Conservation (phyloP, 2,329 filamentous ascomycete species). For the Monilinia laxa region DNA sequence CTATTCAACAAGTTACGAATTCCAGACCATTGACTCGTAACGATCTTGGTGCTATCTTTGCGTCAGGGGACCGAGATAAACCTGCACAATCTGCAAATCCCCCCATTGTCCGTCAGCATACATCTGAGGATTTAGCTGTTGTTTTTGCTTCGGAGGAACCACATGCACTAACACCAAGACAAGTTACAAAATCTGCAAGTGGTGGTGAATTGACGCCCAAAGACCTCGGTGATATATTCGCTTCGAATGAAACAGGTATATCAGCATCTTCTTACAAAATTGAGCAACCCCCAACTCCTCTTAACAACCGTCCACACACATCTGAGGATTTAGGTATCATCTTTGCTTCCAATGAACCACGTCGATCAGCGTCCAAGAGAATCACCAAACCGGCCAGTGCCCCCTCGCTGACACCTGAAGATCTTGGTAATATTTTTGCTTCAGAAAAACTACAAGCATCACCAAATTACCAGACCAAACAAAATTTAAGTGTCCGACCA, state of each 20-base stretch:
- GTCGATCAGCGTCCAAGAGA: not conserved
- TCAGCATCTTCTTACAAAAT: not conserved
- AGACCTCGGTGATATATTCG: constrained; percentile 4
- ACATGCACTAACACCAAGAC: not conserved
- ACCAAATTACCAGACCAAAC: not conserved
- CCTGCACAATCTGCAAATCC: not conserved
- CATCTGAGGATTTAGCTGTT: not conserved
- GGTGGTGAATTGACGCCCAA: not conserved
- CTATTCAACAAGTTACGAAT: not conserved
- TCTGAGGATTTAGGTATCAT: not conserved
- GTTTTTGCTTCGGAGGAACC: constrained; percentile 1
- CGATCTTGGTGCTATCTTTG: not conserved
- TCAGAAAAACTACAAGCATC: not conserved
- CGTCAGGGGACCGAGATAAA: not conserved
- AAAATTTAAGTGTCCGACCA: not conserved
- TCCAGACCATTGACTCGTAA: not conserved
- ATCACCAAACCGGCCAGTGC: not conserved
- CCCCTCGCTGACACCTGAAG: not conserved
- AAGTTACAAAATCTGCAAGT: constrained; percentile 8
- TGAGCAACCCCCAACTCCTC: not conserved
- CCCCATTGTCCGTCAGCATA: constrained; percentile 1
- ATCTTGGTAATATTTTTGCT: constrained; percentile 1
- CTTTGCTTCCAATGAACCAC: not conserved
- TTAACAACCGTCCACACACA: not conserved
- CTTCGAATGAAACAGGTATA: not conserved